Percentiles rank a stretch among this genome's conserved stretches.
Evolutionary conservation across 345 rosid genomes (phyloP).

Genomic region (Ceriops tagal): DNA sequence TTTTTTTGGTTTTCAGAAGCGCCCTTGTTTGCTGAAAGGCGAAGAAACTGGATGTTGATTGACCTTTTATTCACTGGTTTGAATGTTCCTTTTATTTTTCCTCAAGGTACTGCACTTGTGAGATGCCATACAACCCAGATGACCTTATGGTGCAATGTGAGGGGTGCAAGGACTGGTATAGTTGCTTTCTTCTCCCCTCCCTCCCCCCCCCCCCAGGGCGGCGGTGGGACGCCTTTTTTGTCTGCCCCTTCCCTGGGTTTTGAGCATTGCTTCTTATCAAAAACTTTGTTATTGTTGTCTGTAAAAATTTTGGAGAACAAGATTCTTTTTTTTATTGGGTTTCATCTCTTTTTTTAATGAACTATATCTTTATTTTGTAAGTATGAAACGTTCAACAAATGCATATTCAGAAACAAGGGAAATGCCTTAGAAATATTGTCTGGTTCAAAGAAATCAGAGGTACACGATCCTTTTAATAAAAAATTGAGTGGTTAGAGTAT

Average conservation of each 20-base stretch:
- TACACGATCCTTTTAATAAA: slow-evolving; percentile 13
- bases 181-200: neutral
- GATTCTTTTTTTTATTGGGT: neutral
- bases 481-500: slow-evolving; percentile 6
- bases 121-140: slow-evolving; percentile 95
- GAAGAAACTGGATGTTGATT: neutral
- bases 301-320: neutral
- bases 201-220: neutral
- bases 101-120: slow-evolving; percentile 85
- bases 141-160: slow-evolving; percentile 92
- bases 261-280: too few relatives aligned
- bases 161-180: slow-evolving; percentile 90
- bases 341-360: neutral
- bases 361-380: neutral
- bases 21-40: neutral
- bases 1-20: neutral
- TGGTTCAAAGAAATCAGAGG: neutral
- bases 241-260: neutral
- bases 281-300: neutral
- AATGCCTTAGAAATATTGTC: neutral
- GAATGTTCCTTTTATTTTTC: neutral
- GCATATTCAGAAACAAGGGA: neutral
- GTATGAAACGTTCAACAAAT: neutral
- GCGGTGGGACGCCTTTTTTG: neutral
- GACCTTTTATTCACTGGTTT: neutral